These are phyloP conservation scores for Pseudocercospora pini-densiflorae DNA, from an alignment of 2,329 filamentous ascomycete species.

Conservation along the genomic window DNA sequence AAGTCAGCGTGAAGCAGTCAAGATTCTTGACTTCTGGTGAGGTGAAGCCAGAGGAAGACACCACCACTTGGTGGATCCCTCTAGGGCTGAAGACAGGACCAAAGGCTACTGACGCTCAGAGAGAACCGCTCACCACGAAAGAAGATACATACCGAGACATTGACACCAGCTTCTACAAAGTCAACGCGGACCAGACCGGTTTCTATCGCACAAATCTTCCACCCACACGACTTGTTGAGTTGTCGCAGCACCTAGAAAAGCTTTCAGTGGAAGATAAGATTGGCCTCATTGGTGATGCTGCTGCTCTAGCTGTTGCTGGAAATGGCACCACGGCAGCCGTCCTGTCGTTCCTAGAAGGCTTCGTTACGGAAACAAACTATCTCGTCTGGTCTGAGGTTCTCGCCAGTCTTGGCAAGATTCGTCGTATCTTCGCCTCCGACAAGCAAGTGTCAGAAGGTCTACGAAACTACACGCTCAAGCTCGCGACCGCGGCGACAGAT, in stretches of 20 bases:
- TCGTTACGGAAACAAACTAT: conserved; percentile 79
- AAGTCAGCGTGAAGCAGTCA: conserved; percentile 81
- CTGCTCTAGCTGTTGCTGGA: conserved; percentile 85
- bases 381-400: conserved; percentile 89
- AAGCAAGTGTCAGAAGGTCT: conserved; percentile 72
- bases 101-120: conserved; percentile 64
- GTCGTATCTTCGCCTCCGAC: conserved; percentile 83
- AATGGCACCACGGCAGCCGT: conserved; percentile 81
- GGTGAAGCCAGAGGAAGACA: conserved; percentile 86
- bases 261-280: conserved; percentile 90
- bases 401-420: conserved; percentile 74
- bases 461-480: conserved; percentile 76
- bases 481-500: conserved; percentile 75
- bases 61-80: conserved; percentile 95
- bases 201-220: conserved; percentile 96
- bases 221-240: conserved; percentile 76
- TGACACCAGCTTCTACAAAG: conserved; percentile 84
- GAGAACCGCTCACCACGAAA: conserved; percentile 74
- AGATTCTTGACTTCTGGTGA: conserved; percentile 93
- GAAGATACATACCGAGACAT: conserved; percentile 76
- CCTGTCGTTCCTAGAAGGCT: conserved; percentile 82
- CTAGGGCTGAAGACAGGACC: conserved; percentile 80
- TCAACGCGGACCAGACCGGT: conserved; percentile 87
- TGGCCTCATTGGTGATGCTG: conserved; percentile 85
- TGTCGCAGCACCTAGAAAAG: conserved; percentile 75